Percentiles rank a stretch among this genome's conserved stretches.
phyloP scores from a whole-genome alignment of 1,284 basidiomycete genomes.

The Lignosus rhinocerotis region DNA sequence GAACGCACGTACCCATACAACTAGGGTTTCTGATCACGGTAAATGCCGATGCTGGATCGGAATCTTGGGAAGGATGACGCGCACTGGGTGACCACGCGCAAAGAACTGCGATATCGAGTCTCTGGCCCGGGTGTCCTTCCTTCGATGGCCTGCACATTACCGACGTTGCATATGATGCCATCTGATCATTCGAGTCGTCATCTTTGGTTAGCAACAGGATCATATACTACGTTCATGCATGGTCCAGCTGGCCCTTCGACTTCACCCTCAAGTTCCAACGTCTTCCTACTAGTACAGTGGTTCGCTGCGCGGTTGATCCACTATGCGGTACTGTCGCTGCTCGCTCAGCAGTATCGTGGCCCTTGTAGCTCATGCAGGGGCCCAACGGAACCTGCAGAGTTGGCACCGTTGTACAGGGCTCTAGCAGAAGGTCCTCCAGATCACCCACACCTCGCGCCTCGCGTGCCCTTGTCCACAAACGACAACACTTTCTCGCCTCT shows the following conservation, averaged over 20 bases:
- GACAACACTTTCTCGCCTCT: slow-evolving; percentile 38
- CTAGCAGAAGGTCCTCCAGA: slow-evolving; percentile 19
- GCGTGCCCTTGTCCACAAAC: slow-evolving; percentile 38
- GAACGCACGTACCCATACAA: background rate
- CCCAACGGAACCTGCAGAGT: slow-evolving; percentile 8
- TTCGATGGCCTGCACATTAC: background rate
- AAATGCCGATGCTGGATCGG: background rate
- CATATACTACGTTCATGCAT: too few relatives aligned
- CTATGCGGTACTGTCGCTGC: background rate
- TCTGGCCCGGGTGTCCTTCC: background rate
- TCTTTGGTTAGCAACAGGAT: background rate
- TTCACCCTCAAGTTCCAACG: background rate
- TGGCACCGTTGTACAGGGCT: slow-evolving; percentile 6
- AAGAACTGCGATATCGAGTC: too few relatives aligned
- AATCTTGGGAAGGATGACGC: background rate
- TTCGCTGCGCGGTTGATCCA: background rate
- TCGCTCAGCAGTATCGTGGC: background rate
- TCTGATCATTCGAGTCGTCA: background rate
- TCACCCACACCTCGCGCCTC: slow-evolving; percentile 24
- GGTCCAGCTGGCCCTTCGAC: background rate
- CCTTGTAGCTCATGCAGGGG: background rate
- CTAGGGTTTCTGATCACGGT: background rate
- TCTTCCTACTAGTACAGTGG: too few relatives aligned
- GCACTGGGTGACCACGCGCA: too few relatives aligned
- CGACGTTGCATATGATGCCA: background rate